Evolutionary conservation across 1,139 yeast genomes (phyloP).

Genomic region (Magnusiomyces paraingens): DNA sequence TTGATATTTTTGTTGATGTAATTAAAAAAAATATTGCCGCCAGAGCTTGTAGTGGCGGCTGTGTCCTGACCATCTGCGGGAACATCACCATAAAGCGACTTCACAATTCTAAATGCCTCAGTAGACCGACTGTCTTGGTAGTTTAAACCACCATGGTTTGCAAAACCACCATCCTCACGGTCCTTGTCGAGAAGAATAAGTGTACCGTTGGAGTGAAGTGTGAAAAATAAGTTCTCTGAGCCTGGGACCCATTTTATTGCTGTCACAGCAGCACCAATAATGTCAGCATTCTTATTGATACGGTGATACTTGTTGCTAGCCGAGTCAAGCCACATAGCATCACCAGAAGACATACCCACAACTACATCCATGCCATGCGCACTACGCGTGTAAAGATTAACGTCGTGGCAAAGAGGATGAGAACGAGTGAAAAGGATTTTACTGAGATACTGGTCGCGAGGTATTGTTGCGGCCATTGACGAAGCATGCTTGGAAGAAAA

Average conservation of each 20-base stretch:
- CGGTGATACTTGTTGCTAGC: constrained; percentile 42
- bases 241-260: constrained; percentile 40
- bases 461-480: constrained; percentile 12
- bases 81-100: constrained; percentile 18
- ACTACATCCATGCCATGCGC: constrained; percentile 41
- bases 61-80: background rate
- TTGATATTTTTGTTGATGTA: constrained; percentile 8
- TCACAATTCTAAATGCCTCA: constrained; percentile 26
- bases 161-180: constrained; percentile 35
- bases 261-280: constrained; percentile 34
- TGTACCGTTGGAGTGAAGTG: constrained; percentile 39
- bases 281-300: constrained; percentile 43
- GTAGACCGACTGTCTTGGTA: constrained; percentile 23
- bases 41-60: background rate
- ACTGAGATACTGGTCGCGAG: constrained; percentile 34
- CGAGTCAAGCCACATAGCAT: constrained; percentile 51
- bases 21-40: no score
- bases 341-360: constrained; percentile 48
- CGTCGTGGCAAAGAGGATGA: constrained; percentile 38
- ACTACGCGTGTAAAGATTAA: constrained; percentile 34
- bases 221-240: constrained; percentile 34
- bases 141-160: constrained; percentile 21
- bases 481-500: constrained; percentile 15
- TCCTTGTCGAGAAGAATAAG: constrained; percentile 38
- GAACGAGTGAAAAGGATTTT: constrained; percentile 37